These are phyloP conservation scores for Puccinia novopanici DNA, from an alignment of 1,284 basidiomycete species.

Conservation along the genomic window DNA sequence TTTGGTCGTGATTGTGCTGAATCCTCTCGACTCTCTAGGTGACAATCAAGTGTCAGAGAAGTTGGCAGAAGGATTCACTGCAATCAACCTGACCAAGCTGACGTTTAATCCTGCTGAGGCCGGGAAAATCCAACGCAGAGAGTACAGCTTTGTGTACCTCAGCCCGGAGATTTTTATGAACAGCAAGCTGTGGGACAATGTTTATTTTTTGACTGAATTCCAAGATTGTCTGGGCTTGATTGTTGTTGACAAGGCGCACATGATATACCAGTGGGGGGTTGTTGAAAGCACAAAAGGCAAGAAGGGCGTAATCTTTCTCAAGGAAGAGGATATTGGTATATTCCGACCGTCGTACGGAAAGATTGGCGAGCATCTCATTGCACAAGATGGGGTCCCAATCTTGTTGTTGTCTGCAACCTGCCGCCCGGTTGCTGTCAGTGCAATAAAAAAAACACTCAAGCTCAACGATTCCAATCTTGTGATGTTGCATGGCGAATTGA, in stretches of 20 bases:
- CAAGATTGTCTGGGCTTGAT: neutral
- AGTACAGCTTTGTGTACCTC: neutral
- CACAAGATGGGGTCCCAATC: too few relatives aligned
- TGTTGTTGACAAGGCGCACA: too few relatives aligned
- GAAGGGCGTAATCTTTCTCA: too few relatives aligned
- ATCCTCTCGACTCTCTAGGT: neutral
- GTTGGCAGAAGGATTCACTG: neutral
- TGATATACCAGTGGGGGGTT: too few relatives aligned
- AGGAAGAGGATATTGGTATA: neutral
- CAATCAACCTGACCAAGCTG: neutral
- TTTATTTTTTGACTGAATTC: neutral
- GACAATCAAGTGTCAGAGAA: too few relatives aligned
- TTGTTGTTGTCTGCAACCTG: too few relatives aligned
- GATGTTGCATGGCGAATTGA: too few relatives aligned
- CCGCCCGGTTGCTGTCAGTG: too few relatives aligned
- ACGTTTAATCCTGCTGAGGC: neutral
- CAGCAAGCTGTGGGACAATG: neutral
- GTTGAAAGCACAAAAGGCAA: too few relatives aligned
- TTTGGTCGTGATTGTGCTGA: neutral
- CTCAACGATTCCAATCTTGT: too few relatives aligned
- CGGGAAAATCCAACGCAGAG: neutral
- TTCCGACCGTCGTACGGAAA: neutral
- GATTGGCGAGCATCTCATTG: neutral
- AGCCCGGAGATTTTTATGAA: slow-evolving; percentile 6
- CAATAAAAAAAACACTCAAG: too few relatives aligned